phyloP scores from a whole-genome alignment of 768 basidiomycete genomes.

The Lentinula aciculospora region DNA sequence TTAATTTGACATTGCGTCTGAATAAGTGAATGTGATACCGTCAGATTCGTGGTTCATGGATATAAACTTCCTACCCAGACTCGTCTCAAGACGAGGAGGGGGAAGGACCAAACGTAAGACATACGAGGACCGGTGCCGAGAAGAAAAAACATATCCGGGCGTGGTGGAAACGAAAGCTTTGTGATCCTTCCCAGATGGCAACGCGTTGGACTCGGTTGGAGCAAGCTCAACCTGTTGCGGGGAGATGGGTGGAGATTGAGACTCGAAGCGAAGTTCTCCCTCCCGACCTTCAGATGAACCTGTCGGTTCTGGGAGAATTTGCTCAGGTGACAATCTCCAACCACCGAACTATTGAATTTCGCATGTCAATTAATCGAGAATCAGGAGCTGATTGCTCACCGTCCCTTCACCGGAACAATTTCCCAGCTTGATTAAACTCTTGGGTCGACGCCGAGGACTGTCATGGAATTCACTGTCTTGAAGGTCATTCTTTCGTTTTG shows the following conservation, averaged over 20 bases:
- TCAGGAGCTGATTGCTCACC: neutral
- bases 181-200: neutral
- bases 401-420: neutral
- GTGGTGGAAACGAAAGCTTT: neutral
- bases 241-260: neutral
- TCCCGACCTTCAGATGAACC: neutral
- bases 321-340: neutral
- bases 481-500: neutral
- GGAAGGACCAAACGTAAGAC: neutral
- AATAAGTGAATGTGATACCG: neutral
- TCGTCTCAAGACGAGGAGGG: neutral
- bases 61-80: neutral
- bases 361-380: neutral
- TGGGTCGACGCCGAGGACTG: neutral
- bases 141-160: neutral
- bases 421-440: neutral
- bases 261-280: neutral
- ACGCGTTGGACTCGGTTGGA: neutral
- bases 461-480: neutral
- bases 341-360: neutral
- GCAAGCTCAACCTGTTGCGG: neutral
- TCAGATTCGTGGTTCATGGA: neutral
- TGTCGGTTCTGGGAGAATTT: neutral
- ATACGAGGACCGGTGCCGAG: neutral
- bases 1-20: neutral